Evolutionary conservation across 2,329 filamentous ascomycete species (phyloP).

Genomic region (Trichoderma sp.): DNA sequence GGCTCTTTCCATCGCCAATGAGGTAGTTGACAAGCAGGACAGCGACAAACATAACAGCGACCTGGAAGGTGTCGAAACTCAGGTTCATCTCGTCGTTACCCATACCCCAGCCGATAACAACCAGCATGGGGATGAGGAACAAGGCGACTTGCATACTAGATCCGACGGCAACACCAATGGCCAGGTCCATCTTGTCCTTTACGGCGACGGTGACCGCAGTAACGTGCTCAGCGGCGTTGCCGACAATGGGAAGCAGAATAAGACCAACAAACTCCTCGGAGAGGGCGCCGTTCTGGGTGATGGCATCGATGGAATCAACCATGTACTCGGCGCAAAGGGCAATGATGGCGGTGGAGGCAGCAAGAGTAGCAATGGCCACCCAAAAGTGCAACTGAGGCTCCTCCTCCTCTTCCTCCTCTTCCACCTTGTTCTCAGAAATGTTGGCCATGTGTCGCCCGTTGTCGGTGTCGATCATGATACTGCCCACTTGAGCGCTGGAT

Average conservation of each 20-base stretch:
- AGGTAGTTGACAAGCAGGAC: conserved; percentile 84
- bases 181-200: conserved; percentile 83
- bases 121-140: conserved; percentile 73
- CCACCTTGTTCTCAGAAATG: conserved; percentile 20
- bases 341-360: conserved; percentile 72
- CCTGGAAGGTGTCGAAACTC: conserved; percentile 85
- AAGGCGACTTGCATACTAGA: conserved; percentile 79
- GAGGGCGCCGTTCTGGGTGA: conserved; percentile 59
- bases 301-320: conserved; percentile 68
- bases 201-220: conserved; percentile 76
- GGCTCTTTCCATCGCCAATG: conserved; percentile 77
- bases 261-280: conserved; percentile 75
- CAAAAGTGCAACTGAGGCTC: conserved; percentile 69
- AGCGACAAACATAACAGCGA: conserved; percentile 79
- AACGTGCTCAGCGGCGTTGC: conserved; percentile 78
- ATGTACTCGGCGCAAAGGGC: conserved; percentile 80
- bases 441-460: conserved; percentile 25
- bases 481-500: conserved; percentile 40
- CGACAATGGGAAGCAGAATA: conserved; percentile 79
- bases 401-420: conserved; percentile 59
- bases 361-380: conserved; percentile 71
- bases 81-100: conserved; percentile 71
- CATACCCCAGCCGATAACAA: conserved; percentile 77
- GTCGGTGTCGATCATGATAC: conserved; percentile 33
- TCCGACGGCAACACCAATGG: conserved; percentile 77